Conservation (phyloP, 306 rosid genomes). For the Coriaria nepalensis region DNA sequence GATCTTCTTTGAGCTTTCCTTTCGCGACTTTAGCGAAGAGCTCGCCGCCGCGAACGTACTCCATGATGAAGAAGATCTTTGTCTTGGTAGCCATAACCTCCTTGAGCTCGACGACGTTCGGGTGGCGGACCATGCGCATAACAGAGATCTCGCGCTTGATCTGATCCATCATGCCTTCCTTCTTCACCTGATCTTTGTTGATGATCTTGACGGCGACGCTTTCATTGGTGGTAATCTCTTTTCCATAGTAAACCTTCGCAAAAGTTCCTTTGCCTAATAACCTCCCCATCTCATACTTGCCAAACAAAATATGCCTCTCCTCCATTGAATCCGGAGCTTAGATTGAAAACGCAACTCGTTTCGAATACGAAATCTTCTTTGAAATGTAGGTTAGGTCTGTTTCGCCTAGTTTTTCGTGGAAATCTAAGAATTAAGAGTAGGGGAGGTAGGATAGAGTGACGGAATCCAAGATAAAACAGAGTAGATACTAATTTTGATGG, state of each 20-base stretch:
- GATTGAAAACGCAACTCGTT: no score
- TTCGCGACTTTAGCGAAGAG: constrained; percentile 56
- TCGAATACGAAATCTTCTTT: no score
- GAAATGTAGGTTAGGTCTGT: no score
- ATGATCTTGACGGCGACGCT: constrained; percentile 68
- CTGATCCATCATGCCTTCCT: constrained; percentile 68
- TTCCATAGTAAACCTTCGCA: constrained; percentile 64
- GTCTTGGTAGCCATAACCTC: constrained; percentile 77
- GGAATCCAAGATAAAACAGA: no score
- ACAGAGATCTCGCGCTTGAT: constrained; percentile 65
- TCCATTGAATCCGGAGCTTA: constrained; percentile 22
- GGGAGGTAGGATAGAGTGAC: no score
- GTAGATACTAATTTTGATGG: no score
- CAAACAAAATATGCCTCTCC: constrained; percentile 36
- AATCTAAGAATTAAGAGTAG: no score
- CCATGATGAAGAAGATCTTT: constrained; percentile 67
- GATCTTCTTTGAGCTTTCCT: constrained; percentile 50
- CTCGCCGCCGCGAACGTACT: constrained; percentile 68
- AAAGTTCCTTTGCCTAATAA: constrained; percentile 66
- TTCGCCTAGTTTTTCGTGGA: no score
- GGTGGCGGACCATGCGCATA: constrained; percentile 56
- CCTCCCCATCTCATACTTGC: constrained; percentile 55
- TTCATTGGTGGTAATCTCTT: constrained; percentile 29
- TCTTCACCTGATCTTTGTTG: constrained; percentile 46
- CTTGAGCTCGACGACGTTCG: constrained; percentile 52